A percentile compares a stretch with the other conserved stretches of the same genome.
phyloP scores from a whole-genome alignment of 2,329 filamentous ascomycete species.

The Cercospora sesami region DNA sequence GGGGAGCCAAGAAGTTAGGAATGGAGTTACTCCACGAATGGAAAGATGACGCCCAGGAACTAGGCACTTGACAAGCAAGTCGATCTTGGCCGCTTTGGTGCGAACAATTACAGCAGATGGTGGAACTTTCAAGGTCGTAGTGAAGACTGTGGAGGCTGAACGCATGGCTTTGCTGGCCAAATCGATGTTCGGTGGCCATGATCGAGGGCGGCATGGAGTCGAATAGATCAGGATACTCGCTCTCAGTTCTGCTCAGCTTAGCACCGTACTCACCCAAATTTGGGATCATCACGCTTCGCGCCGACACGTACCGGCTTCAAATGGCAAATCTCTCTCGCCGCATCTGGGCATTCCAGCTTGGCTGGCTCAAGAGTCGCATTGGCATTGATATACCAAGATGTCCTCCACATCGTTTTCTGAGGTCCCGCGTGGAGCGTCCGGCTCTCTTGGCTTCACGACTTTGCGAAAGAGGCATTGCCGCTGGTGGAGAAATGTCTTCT shows the following conservation, averaged over 20 bases:
- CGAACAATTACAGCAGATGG: neutral
- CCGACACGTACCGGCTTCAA: slow-evolving; percentile 2
- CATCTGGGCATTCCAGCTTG: neutral
- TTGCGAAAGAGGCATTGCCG: neutral
- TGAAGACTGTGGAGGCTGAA: neutral
- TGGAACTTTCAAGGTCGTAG: neutral
- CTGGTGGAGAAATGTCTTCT: neutral
- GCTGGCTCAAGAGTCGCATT: neutral
- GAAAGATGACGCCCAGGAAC: neutral
- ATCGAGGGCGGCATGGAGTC: neutral
- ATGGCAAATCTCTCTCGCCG: neutral
- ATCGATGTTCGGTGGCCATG: neutral
- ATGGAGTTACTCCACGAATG: slow-evolving; percentile 1
- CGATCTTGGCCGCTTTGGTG: neutral
- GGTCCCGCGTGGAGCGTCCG: neutral
- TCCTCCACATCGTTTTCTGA: neutral
- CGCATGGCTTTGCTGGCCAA: neutral
- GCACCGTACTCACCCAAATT: neutral
- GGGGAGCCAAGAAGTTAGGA: neutral
- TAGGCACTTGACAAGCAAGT: neutral
- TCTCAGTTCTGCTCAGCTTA: neutral
- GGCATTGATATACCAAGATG: neutral
- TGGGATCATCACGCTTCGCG: neutral
- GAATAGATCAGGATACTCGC: neutral
- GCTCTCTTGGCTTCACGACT: neutral